Evolutionary conservation across 257 asterid species (phyloP), one percentile per base, ranked within the genome.

Genomic region (Eustoma russellianum): DNA sequence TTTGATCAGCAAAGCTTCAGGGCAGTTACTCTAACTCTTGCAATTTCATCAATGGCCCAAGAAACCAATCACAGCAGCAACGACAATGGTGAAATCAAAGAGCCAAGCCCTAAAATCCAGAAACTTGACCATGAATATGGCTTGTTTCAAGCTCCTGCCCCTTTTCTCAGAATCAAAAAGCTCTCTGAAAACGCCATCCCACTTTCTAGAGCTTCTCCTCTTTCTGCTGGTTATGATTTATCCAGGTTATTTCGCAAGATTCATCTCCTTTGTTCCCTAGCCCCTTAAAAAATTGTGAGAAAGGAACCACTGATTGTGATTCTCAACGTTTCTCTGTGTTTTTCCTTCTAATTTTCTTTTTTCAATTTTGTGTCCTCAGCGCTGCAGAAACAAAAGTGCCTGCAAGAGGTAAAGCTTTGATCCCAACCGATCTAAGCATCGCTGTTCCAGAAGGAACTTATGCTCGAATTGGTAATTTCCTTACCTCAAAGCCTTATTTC

Each of bases 401-500:
- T 0, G 82, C 79, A 2, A 74, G 91, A 45, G 91, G 95, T 51
- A 86, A 80, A 62, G 85, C 87, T 8, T 49, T 86, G 62, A 52
- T 86, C 6, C 82, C 90, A 17, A 86, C 90, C 7, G 94, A 83
- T 80, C 81, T 86, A 17, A 80, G 91, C 64, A 66, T 86, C 14
- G 91, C 94, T 40, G 73, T 86, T 18, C 85, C 94, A 1, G 68
- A 74, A 48, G 90, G 88, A 70, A 83, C 94, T 35, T 86, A 86
- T 18, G 95, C 88, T 52, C 89, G 93, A 0, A 66, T 86, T 3
- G 94, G 89, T 83, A 73, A 63, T 28, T 17, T 34, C 1, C 0
- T 38, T 11, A 0, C 12, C 9, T 38, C 43, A 7, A 38, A 38
- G 7, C 9, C 1, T 5, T 46, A 1, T n/a, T 8, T 18, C 46